These are phyloP conservation scores for Abrus precatorius DNA, from an alignment of 306 rosid genomes.

Conservation along the genomic window DNA sequence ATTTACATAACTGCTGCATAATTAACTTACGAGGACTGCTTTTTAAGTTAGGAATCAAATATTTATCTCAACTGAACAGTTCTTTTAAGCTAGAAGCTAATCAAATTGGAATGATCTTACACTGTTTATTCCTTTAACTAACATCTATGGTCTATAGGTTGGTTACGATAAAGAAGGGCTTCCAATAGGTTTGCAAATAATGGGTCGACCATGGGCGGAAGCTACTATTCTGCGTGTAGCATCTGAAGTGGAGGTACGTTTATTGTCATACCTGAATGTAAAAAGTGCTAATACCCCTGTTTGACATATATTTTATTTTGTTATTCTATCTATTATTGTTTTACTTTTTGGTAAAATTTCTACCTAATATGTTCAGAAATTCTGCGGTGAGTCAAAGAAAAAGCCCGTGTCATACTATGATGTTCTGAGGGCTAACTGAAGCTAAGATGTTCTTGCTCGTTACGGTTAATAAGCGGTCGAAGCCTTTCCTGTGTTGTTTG, in stretches of 20 bases:
- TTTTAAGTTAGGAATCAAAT: neutral
- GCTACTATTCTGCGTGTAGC: slow-evolving; percentile 91
- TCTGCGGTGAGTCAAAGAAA: slow-evolving; percentile 62
- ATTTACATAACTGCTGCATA: neutral
- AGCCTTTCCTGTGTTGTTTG: slow-evolving; percentile 35
- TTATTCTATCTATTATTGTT: neutral
- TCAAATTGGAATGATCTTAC: neutral
- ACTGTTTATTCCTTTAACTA: neutral
- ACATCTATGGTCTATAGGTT: slow-evolving; percentile 48
- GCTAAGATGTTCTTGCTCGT: slow-evolving; percentile 25
- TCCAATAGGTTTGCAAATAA: slow-evolving; percentile 91
- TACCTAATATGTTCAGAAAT: slow-evolving; percentile 64
- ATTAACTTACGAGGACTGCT: neutral
- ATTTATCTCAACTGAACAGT: neutral
- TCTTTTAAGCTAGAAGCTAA: neutral
- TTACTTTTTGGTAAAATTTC: slow-evolving; percentile 10
- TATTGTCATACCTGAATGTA: neutral
- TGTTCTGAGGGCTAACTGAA: slow-evolving; percentile 61
- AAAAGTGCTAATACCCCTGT: neutral
- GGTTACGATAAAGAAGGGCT: slow-evolving; percentile 82
- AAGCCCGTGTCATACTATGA: slow-evolving; percentile 72
- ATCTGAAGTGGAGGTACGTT: slow-evolving; percentile 77
- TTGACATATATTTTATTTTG: neutral
- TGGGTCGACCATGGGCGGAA: slow-evolving; percentile 98
- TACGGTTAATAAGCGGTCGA: slow-evolving; percentile 11